Conservation (phyloP, 2,329 filamentous ascomycete species). For the Zymoseptoria passerinii region DNA sequence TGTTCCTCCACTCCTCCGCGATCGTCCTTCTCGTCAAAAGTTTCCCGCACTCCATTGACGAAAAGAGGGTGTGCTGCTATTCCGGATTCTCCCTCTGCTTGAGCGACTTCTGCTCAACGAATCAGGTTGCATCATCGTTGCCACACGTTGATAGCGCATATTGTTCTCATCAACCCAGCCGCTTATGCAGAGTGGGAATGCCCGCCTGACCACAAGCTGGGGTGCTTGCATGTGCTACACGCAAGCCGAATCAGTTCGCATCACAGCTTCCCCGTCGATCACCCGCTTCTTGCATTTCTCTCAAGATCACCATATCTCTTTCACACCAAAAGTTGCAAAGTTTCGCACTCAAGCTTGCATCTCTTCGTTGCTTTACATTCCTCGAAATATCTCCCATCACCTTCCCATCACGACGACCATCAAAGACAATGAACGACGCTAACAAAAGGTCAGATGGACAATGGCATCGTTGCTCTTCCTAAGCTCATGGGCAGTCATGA, state of each 20-base stretch:
- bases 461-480: conserved; percentile 86
- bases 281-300: conserved; percentile 6
- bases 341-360: conserved; percentile 5
- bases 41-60: conserved; percentile 6
- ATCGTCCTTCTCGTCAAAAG: conserved; percentile 7
- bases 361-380: conserved; percentile 1
- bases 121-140: conserved; percentile 11
- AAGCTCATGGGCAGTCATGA: conserved; percentile 84
- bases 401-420: neutral
- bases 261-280: conserved; percentile 17
- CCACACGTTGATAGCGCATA: conserved; percentile 21
- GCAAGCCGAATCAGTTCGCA: conserved; percentile 17
- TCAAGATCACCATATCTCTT: neutral
- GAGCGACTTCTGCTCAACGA: conserved; percentile 8
- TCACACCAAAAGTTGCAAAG: conserved; percentile 3
- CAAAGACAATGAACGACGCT: conserved; percentile 22
- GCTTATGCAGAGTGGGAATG: conserved; percentile 25
- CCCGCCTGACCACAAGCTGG: conserved; percentile 28
- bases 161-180: conserved; percentile 17
- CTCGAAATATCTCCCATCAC: neutral
- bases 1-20: conserved; percentile 4
- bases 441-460: conserved; percentile 66
- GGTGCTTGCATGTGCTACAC: conserved; percentile 17
- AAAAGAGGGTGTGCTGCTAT: conserved; percentile 18
- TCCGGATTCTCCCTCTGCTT: conserved; percentile 13